Evolutionary conservation across 352 stramenopile genomes (phyloP), one percentile per base, ranked within the genome.

Genomic region (Globisporangium alternatum): DNA sequence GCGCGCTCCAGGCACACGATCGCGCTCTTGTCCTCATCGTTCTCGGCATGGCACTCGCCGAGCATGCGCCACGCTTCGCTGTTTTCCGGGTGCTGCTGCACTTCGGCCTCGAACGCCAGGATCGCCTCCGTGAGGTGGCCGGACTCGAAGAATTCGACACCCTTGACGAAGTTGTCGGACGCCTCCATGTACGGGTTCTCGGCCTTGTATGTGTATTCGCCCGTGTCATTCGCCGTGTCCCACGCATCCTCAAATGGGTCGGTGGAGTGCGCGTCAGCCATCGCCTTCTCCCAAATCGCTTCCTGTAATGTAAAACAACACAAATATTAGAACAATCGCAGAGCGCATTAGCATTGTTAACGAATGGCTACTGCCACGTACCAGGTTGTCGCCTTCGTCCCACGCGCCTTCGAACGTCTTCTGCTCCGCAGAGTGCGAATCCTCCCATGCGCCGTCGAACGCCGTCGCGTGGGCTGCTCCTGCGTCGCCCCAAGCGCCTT

Each of bases 41-140:
- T 98, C 74, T 99, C 97, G 13, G 95, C 95, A 70, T 99, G 95
- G 67, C 89, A 98, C 62, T 92, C 81, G 49, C 95, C 95, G 8
- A 98, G 77, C 91, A 98, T 97, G 19, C 84, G 83, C 95, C 96
- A 98, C 35, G 94, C 94, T 62, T 97, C 88, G 55, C 95, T 95
- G 64, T 98, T 98, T 66, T 98, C 91, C 2, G 89, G 69, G 65
- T 98, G 85, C 63, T 98, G 86, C 55, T 97, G 91, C 53, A 99
- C 78, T 56, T 98, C 91, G 33, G 94, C 92, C 80, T 99, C 95
- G 77, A 99, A 99, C 60, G 88, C 93, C 15, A 96, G 68, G 48
- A 98, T 97, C 21, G 97, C 97, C 35, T 98, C 82, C 55, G 89
- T 79, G 19, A 99, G 71, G 59, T 97, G 85, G 1, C 97, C 97